Evolutionary conservation across 306 rosid species (phyloP).

Genomic region (Casuarina cunninghamiana): DNA sequence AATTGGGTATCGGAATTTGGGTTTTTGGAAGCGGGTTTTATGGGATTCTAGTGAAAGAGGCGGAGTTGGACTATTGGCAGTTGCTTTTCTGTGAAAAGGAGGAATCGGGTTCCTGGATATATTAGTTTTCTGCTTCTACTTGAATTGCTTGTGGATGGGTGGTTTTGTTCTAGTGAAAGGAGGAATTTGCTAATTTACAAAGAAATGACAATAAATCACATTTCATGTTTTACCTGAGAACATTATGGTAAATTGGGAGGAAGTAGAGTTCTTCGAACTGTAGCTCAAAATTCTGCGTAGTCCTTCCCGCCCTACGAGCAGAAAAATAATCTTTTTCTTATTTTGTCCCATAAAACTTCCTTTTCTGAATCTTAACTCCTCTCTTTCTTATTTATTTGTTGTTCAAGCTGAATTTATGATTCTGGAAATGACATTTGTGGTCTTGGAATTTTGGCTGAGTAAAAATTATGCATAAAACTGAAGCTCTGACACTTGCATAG

Average conservation of each 20-base stretch:
- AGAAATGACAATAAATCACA: background rate
- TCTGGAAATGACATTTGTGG: background rate
- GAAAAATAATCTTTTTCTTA: too few relatives aligned
- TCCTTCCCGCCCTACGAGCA: too few relatives aligned
- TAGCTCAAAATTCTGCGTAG: background rate
- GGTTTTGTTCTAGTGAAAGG: too few relatives aligned
- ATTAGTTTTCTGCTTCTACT: background rate
- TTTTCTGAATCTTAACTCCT: too few relatives aligned
- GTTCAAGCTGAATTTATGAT: background rate
- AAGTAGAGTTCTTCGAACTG: constrained; percentile 10
- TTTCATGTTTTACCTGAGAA: background rate
- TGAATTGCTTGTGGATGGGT: background rate
- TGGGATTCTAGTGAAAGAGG: background rate
- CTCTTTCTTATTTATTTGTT: too few relatives aligned
- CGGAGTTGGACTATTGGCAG: constrained; percentile 8
- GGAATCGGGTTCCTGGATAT: background rate
- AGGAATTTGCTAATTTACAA: too few relatives aligned
- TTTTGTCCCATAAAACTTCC: too few relatives aligned
- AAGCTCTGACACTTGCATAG: background rate
- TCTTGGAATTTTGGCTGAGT: background rate
- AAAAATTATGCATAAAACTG: background rate
- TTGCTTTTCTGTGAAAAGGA: background rate
- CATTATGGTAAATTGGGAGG: constrained; percentile 12
- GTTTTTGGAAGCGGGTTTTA: constrained; percentile 22
- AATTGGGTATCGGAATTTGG: background rate